Evolutionary conservation across 176 grass and related monocot species (phyloP), one percentile per base, ranked within the genome.

Genomic region (Musa schizocarpa): DNA sequence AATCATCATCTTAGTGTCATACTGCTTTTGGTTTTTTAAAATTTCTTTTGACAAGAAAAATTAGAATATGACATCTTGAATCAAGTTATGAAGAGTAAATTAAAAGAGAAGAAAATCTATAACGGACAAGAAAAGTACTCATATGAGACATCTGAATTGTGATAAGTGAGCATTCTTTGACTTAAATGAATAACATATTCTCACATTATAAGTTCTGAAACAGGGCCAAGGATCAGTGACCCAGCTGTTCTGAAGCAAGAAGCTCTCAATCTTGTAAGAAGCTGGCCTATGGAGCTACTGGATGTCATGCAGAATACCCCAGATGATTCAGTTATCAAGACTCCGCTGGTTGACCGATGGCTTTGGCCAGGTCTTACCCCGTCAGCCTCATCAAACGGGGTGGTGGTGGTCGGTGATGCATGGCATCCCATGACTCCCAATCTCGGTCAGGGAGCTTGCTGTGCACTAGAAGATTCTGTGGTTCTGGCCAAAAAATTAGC

Each of bases 351-450:
- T 6, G 93, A 97, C 84, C 83, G 93, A 53, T 97, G 90, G 93
- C 82, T 97, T 0, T 97, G 93, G 90, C 93, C 93, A 3, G 86
- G 85, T 7, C 51, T 90, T 13, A 75, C 84, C 11, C 93, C 93
- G 1, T 48, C 48, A 4, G 78, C 90, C 25, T 89, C 86, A 59
- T 59, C 20, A 61, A 71, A 79, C 13, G 81, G 81, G 24, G 90
- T 88, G 43, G 93, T 92, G 57, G 80, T 97, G 49, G 85, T 83
- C 8, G 93, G 93, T 23, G 93, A 97, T 63, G 90, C 90, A 54
- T 97, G 93, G 93, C 93, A 97, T 79, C 93, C 93, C n/a, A 97
- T 97, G 93, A 96, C 93, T 5, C 93, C 93, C 73, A 96, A 96
- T 81, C 87, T 96, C 22, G 93, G 89, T 21, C 93, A 96, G 82